Evolutionary conservation across 2,329 filamentous ascomycete species (phyloP).

Genomic region (Ascochyta viciae-villosae): DNA sequence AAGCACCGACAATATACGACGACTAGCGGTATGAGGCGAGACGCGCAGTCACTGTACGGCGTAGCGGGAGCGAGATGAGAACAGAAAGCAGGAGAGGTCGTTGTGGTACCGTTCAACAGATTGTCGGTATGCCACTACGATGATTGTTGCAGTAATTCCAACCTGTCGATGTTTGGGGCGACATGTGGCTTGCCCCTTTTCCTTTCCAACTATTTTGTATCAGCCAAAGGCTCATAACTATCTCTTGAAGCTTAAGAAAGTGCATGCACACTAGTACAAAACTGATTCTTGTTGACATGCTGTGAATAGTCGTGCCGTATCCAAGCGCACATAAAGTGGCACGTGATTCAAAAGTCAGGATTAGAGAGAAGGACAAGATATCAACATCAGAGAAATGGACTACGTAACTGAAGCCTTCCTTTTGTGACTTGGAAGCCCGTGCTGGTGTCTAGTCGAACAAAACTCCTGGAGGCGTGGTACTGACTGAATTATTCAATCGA

Average conservation of each 20-base stretch:
- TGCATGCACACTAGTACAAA: no score
- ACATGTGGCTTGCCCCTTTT: not conserved
- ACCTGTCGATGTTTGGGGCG: not conserved
- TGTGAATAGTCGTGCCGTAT: not conserved
- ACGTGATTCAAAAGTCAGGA: not conserved
- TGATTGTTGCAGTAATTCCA: not conserved
- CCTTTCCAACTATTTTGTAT: not conserved
- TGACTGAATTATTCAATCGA: not conserved
- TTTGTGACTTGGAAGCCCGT: not conserved
- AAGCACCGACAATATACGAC: slow-evolving; percentile 6
- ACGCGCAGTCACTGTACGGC: not conserved
- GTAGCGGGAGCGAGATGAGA: not conserved
- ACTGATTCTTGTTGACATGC: not conserved
- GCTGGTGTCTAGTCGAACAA: not conserved
- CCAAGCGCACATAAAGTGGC: not conserved
- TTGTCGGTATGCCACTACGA: not conserved
- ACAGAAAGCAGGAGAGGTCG: not conserved
- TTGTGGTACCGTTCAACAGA: no score
- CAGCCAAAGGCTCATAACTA: not conserved
- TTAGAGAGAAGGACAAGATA: not conserved
- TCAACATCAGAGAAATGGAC: not conserved
- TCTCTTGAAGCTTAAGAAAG: not conserved
- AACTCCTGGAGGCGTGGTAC: not conserved
- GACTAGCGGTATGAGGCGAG: not conserved
- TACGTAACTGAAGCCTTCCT: not conserved